Evolutionary conservation across 2,329 filamentous ascomycete genomes (phyloP), one percentile per base, ranked within the genome.

Genomic region (Penicillium oxalicum): DNA sequence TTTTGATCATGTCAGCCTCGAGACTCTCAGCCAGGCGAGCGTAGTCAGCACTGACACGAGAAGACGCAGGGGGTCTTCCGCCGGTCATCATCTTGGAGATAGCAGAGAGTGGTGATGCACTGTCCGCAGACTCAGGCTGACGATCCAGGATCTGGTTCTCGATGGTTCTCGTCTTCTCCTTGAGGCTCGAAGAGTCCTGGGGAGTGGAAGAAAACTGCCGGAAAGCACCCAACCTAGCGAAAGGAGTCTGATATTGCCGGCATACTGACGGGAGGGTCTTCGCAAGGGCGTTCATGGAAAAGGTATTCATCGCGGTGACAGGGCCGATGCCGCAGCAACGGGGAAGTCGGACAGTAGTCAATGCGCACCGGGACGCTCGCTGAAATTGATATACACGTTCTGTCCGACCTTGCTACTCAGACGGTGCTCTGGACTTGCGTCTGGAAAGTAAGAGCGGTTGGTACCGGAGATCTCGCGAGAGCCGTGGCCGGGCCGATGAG

Each of bases 151-250:
- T 56, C 53, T 64, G 58, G 39, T 50, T 59, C 50, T 69, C 63
- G 12, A 66, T 52, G 24, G 60, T 55, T 29, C 55, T 54, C 34
- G 47, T 49, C 47, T 54, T 52, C 12, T 61, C 56, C 48, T 49
- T 51, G 18, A 47, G 29, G 28, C 47, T 56, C 26, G 59, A 49
- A 48, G 51, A 54, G 51, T 52, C 53, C 29, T 51, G 57, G 34
- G 50, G 47, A 12, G 68, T 61, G 9, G 61, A 62, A 1, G 70
- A 71, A 45, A 74, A 69, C 1, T 56, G 49, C 50, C 64, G 65
- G 37, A 51, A 45, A 11, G 62, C 58, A 27, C 53, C 52, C 42
- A 61, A 36, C 5, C 52, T 48, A n/a, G 55, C 48, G 4, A 54
- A 33, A 45, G 53, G 56, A 12, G 59, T 40, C 29, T 60, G 60